Conservation (phyloP, 495 filamentous ascomycete species). For the Neurospora sp. region DNA sequence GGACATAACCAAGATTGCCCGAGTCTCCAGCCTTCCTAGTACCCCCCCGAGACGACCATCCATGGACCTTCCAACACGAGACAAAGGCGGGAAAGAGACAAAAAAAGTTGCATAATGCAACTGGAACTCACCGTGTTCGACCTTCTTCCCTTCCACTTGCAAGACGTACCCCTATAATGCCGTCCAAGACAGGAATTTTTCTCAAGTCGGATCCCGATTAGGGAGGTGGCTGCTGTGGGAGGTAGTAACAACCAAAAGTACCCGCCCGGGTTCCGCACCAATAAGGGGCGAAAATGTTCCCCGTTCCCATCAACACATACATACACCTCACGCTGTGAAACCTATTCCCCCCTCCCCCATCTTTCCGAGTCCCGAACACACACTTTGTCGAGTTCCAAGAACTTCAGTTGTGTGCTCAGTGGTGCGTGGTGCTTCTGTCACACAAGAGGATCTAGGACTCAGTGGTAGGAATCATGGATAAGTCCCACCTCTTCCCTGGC, state of each 20-base stretch:
- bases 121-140: neutral
- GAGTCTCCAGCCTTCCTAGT: neutral
- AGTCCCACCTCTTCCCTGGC: slow-evolving; percentile 14
- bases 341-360: neutral
- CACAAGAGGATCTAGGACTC: neutral
- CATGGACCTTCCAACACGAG: neutral
- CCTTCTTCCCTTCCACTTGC: neutral
- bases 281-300: neutral
- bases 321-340: neutral
- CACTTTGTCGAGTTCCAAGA: neutral
- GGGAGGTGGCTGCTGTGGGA: neutral
- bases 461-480: slow-evolving; percentile 9
- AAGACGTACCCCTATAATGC: neutral
- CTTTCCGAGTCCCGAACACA: neutral
- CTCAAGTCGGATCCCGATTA: neutral
- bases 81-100: neutral
- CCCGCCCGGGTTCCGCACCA: neutral
- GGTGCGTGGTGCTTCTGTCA: neutral
- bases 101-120: neutral
- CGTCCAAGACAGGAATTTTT: neutral
- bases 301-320: neutral
- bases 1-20: neutral
- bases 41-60: neutral
- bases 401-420: neutral
- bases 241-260: neutral